phyloP scores from a whole-genome alignment of 345 rosid species.

The Salix exigua region DNA sequence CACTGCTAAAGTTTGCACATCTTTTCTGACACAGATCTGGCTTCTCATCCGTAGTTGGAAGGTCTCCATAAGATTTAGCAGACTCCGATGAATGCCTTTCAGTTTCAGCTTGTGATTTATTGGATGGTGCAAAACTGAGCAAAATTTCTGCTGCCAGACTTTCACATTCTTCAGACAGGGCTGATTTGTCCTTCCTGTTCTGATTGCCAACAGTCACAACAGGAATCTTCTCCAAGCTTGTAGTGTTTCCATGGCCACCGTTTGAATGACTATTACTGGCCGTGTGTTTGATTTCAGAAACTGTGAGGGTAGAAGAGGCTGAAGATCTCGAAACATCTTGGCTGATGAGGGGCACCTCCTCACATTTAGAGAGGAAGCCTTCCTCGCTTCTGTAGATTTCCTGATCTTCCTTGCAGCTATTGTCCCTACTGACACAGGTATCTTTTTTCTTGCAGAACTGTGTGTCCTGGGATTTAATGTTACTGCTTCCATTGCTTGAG shows the following conservation, averaged over 20 bases:
- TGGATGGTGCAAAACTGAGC: background rate
- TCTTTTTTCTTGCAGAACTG: background rate
- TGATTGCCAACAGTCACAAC: background rate
- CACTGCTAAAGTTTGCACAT: background rate
- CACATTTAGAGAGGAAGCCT: background rate
- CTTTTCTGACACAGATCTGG: background rate
- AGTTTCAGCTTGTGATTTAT: background rate
- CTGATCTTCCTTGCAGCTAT: background rate
- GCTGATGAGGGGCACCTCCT: background rate
- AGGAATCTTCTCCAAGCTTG: background rate
- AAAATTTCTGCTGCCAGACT: background rate
- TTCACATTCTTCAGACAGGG: background rate
- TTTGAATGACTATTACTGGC: background rate
- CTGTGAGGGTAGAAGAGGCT: background rate
- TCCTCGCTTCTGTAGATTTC: background rate
- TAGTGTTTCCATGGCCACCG: background rate
- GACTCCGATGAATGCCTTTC: background rate
- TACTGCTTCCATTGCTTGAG: background rate
- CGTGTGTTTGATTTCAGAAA: background rate
- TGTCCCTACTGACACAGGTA: background rate
- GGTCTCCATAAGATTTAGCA: background rate
- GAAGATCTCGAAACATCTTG: background rate
- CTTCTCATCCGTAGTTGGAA: background rate
- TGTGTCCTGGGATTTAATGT: background rate
- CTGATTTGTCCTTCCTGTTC: background rate